Base-by-base conservation (phyloP, 2,329 filamentous ascomycete genomes). In the Pseudogymnoascus sp. region DNA sequence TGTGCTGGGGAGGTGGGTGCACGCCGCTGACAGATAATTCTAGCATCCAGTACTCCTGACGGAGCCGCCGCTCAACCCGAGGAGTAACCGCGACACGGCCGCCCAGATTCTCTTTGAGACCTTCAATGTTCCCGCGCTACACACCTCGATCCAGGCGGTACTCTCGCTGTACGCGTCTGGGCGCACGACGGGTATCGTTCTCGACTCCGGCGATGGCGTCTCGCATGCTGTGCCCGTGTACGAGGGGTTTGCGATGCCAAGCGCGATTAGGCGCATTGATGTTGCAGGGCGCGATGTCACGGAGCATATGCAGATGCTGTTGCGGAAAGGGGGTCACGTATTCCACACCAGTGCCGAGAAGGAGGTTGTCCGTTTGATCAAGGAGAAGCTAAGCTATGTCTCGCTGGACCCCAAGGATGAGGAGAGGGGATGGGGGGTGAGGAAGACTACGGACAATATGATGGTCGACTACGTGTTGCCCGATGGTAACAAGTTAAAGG, bases 281-380 rank as follows among this genome's bases (percentile, higher is more conserved):
- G 92, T 99, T 33, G 94, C 94, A 11, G 94, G 94, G 28, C 84
- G 94, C 69, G 94, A 99, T 74, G 91, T 99, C 18, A 99, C 94
- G 53, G 94, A 99, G 75, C 86, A 99, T 72, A 80, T 99, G 77
- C 94, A 99, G 76, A 86, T 88, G 63, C 77, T 97, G 68, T 79
- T 99, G 67, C 84, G 94, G 70, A 97, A 97, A 80, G 90, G 87
- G 68, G 94, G 94, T 58, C 91, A 94, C 72, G 85, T 97, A 15
- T 96, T 99, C 74, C 93, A 97, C 76, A 99, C 94, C 15, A 97
- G 91, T 72, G 94, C 94, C 11, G 94, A 99, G 80, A 99, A 99
- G 78, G 94, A 99, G 77, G 91, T 97, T n/a, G 94, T 99, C 62
- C 85, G 93, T 66, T 82, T 91, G 75, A 97, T 99, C 77, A 99